Conservation (phyloP, 345 rosid genomes). For the Acer negundo region DNA sequence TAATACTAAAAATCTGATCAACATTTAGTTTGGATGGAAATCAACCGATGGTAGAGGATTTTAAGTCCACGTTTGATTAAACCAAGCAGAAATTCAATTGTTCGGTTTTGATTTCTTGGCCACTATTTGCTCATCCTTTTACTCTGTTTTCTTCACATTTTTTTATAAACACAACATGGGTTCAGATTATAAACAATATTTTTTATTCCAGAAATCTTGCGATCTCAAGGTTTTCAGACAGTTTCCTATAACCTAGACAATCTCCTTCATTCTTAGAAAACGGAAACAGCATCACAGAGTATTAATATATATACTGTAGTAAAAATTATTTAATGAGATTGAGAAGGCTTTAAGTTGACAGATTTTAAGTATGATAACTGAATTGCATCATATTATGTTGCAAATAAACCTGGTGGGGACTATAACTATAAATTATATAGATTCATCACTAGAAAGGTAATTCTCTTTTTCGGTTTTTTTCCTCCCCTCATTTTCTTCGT, state of each 20-base stretch:
- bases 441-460: neutral
- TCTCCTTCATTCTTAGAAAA: neutral
- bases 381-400: neutral
- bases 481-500: neutral
- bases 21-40: no score
- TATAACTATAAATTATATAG: neutral
- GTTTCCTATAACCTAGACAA: neutral
- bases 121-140: neutral
- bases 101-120: no score
- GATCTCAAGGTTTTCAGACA: neutral
- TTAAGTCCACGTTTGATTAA: neutral
- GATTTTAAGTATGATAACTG: neutral
- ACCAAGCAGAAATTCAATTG: no score
- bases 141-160: neutral
- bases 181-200: no score
- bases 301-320: neutral
- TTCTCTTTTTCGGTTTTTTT: no score
- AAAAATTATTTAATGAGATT: neutral
- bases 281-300: neutral
- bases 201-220: no score
- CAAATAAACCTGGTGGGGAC: neutral
- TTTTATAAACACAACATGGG: no score
- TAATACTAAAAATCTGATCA: no score
- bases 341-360: neutral
- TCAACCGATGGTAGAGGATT: no score